Conservation (phyloP, 2,329 filamentous ascomycete genomes). For the Penicillium palitans region DNA sequence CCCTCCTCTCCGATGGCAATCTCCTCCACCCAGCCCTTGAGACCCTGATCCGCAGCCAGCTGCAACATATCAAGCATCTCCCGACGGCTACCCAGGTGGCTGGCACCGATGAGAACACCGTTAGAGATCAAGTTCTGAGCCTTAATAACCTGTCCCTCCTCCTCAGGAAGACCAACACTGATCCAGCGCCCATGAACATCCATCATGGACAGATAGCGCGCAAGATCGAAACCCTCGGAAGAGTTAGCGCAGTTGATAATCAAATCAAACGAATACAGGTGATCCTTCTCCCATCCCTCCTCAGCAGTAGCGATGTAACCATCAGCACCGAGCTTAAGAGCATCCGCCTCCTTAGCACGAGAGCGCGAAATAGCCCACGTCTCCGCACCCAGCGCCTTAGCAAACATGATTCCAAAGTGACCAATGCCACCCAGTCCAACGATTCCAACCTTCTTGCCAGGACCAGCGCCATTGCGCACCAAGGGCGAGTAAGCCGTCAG, state of each 20-base stretch:
- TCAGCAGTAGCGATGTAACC: conserved; percentile 60
- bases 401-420: conserved; percentile 69
- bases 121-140: conserved; percentile 74
- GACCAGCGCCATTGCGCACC: conserved; percentile 70
- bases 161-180: conserved; percentile 76
- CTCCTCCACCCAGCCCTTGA: conserved; percentile 68
- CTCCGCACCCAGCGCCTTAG: conserved; percentile 66
- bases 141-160: conserved; percentile 68
- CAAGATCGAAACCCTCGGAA: conserved; percentile 65
- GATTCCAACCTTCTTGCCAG: conserved; percentile 55
- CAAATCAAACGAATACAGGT: conserved; percentile 60
- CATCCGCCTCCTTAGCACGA: conserved; percentile 61
- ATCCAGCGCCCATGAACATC: conserved; percentile 81
- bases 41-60: conserved; percentile 67
- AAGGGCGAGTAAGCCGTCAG: conserved; percentile 78
- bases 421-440: conserved; percentile 63
- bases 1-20: conserved; percentile 71
- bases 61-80: conserved; percentile 73
- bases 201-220: conserved; percentile 71
- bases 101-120: conserved; percentile 69
- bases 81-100: conserved; percentile 67
- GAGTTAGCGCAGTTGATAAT: conserved; percentile 74
- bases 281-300: conserved; percentile 59
- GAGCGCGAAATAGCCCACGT: conserved; percentile 63
- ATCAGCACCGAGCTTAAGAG: conserved; percentile 59